Evolutionary conservation across 2,329 filamentous ascomycete genomes (phyloP), one percentile per base, ranked within the genome.

Genomic region (Ilyonectria sp.): DNA sequence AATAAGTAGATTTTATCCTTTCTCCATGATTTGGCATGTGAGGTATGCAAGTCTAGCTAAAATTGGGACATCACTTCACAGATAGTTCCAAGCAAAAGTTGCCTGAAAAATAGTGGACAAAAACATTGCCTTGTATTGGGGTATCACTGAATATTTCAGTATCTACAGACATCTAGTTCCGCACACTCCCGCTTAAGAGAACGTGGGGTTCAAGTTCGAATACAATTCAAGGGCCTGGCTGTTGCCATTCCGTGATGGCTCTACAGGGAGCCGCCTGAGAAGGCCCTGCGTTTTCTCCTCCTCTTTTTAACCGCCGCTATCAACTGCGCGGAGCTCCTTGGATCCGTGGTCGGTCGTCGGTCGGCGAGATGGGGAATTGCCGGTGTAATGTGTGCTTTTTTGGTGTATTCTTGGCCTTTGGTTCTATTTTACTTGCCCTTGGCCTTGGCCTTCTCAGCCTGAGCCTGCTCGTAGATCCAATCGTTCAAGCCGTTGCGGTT

Each of bases 401-500:
- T 11, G 57, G 46, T 68, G 9, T 29, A 21, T 61, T 44, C 67
- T 31, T 44, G 9, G 17, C n/a, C 35, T 17, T 1, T 33, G 7
- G 6, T 26, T 6, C 4, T 17, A 8, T 11, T 56, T 75, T 75
- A 75, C 68, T 75, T 76, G 61, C 71, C 69, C 62, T 74, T 76
- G 61, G 72, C 69, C 62, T 74, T 72, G 47, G 71, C 63, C 80
- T 87, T 88, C 74, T 88, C 85, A 63, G 87, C 86, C 76, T 95
- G 90, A 1, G 91, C 89, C 80, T 93, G 88, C 83, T 98, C 95
- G 81, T 95, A 96, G 70, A 99, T 90, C 96, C 96, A 99, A 82
- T 99, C 96, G 78, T 99, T 99, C 65, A 98, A 83, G 31, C 95
- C 95, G 60, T 89, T 89, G 68, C 92, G 92, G 83, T 99, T 99